Evolutionary conservation across 768 basidiomycete species (phyloP).

Genomic region (Leccinellum rugosiceps): DNA sequence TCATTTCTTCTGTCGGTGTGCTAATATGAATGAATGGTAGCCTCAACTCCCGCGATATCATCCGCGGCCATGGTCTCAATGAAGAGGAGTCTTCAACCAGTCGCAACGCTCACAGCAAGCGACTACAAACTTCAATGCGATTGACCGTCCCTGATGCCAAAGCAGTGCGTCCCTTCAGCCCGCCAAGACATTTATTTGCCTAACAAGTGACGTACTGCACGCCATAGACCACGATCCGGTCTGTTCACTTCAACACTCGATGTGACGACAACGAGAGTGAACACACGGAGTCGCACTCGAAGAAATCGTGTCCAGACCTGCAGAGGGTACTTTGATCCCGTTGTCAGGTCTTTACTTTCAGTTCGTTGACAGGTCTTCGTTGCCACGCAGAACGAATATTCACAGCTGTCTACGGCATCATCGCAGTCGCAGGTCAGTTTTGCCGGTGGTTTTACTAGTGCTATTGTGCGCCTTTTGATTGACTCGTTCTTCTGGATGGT

Average conservation of each 20-base stretch:
- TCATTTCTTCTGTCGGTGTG: neutral
- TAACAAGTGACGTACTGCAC: neutral
- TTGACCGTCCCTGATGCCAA: slow-evolving; percentile 14
- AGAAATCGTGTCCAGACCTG: slow-evolving; percentile 14
- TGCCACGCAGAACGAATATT: slow-evolving; percentile 10
- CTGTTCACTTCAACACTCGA: slow-evolving; percentile 12
- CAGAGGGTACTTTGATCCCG: slow-evolving; percentile 3
- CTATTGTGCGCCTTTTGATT: no score
- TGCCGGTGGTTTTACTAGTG: neutral
- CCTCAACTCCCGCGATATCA: slow-evolving; percentile 23
- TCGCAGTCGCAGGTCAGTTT: slow-evolving; percentile 19
- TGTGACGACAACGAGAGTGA: slow-evolving; percentile 2
- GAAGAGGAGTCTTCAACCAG: slow-evolving; percentile 20
- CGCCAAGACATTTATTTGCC: neutral
- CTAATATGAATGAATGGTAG: slow-evolving; percentile 14
- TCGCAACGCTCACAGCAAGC: neutral
- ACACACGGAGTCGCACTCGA: slow-evolving; percentile 10
- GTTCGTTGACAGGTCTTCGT: neutral
- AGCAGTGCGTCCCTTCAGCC: slow-evolving; percentile 7
- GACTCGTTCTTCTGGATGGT: neutral
- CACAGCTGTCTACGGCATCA: slow-evolving; percentile 15
- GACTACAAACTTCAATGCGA: slow-evolving; percentile 7
- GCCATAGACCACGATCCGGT: slow-evolving; percentile 14
- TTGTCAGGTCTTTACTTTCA: no score
- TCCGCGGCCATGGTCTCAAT: slow-evolving; percentile 20